Evolutionary conservation across 1,139 yeast species (phyloP), one percentile per base, ranked within the genome.

Genomic region (Meyerozyma guilliermondii): DNA sequence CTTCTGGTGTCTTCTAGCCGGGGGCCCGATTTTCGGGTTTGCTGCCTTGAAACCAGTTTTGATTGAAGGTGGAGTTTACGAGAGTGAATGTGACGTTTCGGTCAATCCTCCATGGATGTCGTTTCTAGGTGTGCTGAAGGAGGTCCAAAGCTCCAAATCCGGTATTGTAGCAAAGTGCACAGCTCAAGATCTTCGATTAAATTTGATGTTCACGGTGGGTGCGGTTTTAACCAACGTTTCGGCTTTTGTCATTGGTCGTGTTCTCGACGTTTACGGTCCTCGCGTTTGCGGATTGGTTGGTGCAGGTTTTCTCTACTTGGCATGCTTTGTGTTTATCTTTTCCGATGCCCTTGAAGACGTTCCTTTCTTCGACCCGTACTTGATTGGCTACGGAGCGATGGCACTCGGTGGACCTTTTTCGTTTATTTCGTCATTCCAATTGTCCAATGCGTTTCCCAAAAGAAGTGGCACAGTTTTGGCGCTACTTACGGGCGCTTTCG

Each of bases 1-100:
- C 28, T 50, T 73, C 1, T 89, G 96, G 96, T 89, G 97, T 64
- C 66, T 89, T 22, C 68, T 88, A 33, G 91, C 96, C 2, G 96
- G 96, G 0, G 98, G 97, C 2, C 89, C 95, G 1, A 83, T 89
- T 9, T 91, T 91, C 69, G 95, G 97, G 1, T 91, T 89, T 66
- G 96, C 97, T 16, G 97, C 97, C 3, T 67, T 91, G 43, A 91
- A 91, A 57, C 95, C 95, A 4, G 78, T 89, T 4, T 68, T 91
- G 39, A 78, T 87, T 22, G 62, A 71, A 8, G 91, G 89, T 58
- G 88, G 89, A 2, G 81, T 89, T n/a, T 91, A 91, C 56, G 62
- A 71, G 26, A 76, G 79, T 10, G 60, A 67, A 18, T 91, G 97
- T 61, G 59, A 58, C 14, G 61, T 41, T 46, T 51, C 13, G 7